Percentiles rank a stretch among this genome's conserved stretches.
Evolutionary conservation across 805 yeast species (phyloP).

Genomic region (Candida pini): DNA sequence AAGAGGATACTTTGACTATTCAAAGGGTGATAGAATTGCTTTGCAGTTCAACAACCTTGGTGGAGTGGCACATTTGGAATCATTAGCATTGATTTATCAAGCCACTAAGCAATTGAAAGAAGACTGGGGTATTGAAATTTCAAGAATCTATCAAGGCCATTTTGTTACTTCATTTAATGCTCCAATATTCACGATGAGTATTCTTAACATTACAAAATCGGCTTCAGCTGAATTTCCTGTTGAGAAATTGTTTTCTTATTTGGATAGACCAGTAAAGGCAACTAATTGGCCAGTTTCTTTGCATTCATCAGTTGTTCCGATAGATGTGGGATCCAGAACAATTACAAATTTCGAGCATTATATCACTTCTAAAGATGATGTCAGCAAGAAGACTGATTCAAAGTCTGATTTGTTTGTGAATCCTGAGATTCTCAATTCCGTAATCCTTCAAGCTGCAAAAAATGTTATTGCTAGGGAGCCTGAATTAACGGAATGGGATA

Average conservation of each 20-base stretch:
- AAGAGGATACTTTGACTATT: conserved; percentile 29
- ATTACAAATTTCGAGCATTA: conserved; percentile 25
- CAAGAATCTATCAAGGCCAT: conserved; percentile 29
- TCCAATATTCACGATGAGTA: conserved; percentile 32
- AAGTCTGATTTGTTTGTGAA: conserved; percentile 19
- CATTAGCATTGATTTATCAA: conserved; percentile 24
- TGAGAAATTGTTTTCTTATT: conserved; percentile 23
- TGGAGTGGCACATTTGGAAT: conserved; percentile 32
- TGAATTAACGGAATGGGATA: conserved; percentile 35
- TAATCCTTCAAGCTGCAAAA: conserved; percentile 24
- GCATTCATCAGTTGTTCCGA: conserved; percentile 8
- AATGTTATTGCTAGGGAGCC: conserved; percentile 30
- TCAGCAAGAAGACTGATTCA: neutral
- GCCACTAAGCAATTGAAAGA: conserved; percentile 21
- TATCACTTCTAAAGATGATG: conserved; percentile 15
- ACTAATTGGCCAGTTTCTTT: conserved; percentile 27
- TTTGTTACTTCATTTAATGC: conserved; percentile 35
- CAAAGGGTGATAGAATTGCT: conserved; percentile 25
- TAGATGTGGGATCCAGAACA: conserved; percentile 21
- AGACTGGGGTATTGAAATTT: conserved; percentile 24
- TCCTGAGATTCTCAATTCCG: conserved; percentile 7
- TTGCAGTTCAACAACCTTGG: conserved; percentile 33
- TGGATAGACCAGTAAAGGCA: conserved; percentile 29
- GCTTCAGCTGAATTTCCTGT: conserved; percentile 17
- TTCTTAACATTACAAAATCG: conserved; percentile 30